phyloP scores from a whole-genome alignment of 164 flowering plant species.

The Tetrastigma voinierianum region DNA sequence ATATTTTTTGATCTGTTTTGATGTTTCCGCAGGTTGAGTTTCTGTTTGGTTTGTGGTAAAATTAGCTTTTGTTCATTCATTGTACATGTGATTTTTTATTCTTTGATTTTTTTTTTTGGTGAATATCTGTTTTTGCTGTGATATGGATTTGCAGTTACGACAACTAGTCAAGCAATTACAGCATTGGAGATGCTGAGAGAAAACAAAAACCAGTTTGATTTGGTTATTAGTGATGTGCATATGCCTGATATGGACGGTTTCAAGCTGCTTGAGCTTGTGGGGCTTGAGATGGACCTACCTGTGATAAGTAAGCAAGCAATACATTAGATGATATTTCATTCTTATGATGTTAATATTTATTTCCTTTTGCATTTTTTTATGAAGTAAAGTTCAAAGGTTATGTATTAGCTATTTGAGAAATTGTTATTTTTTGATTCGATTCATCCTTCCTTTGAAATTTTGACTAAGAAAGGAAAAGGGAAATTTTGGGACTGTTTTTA shows the following conservation, averaged over 20 bases:
- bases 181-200: conserved; percentile 47
- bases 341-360: background rate
- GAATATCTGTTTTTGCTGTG: background rate
- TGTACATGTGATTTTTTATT: background rate
- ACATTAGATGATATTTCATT: background rate
- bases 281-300: conserved; percentile 60
- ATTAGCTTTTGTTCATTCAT: background rate
- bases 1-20: background rate
- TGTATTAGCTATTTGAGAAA: too few species aligned
- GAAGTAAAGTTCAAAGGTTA: too few species aligned
- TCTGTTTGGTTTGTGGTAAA: background rate
- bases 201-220: conserved; percentile 42
- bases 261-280: conserved; percentile 52
- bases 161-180: conserved; percentile 34
- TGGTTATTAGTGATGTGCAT: conserved; percentile 58
- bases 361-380: background rate
- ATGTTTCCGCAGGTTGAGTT: background rate
- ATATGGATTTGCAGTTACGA: conserved; percentile 35
- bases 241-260: conserved; percentile 67
- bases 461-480: too few species aligned
- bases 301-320: conserved; percentile 44
- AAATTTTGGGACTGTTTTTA: too few species aligned
- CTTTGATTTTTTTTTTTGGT: background rate
- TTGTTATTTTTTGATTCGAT: too few species aligned
- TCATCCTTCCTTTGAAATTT: too few species aligned